A percentile compares a stretch with the other conserved stretches of the same genome.
Evolutionary conservation across 768 basidiomycete species (phyloP).

Genomic region (Agaricus blazei): DNA sequence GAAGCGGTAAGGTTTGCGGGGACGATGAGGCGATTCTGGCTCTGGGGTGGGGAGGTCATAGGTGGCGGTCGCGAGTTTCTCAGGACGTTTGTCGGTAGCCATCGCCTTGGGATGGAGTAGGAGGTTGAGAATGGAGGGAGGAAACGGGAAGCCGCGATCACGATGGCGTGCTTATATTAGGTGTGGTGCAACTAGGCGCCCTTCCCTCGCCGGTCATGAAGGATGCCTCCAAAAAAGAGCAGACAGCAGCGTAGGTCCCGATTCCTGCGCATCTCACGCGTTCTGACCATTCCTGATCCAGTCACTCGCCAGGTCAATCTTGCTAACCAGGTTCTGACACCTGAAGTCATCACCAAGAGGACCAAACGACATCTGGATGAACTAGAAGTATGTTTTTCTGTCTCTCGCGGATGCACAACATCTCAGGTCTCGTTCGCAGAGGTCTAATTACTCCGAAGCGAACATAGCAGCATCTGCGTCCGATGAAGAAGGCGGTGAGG

Average conservation of each 20-base stretch:
- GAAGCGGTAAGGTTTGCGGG: conserved; percentile 77
- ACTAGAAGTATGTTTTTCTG: conserved; percentile 54
- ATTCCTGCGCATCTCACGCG: not conserved
- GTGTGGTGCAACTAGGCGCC: not conserved
- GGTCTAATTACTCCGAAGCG: conserved; percentile 71
- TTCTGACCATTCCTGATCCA: conserved; percentile 14
- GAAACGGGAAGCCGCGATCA: conserved; percentile 6
- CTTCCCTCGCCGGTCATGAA: not conserved
- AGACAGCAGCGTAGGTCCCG: conserved; percentile 42
- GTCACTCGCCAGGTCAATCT: conserved; percentile 48
- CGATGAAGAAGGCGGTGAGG: conserved; percentile 37
- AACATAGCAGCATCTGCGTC: conserved; percentile 32
- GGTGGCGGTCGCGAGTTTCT: conserved; percentile 2
- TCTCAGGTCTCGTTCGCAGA: conserved; percentile 32
- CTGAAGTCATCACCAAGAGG: conserved; percentile 70
- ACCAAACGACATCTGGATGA: conserved; percentile 78
- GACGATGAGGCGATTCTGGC: conserved; percentile 66
- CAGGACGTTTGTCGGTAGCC: not conserved
- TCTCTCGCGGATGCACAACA: conserved; percentile 2
- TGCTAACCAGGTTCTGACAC: conserved; percentile 38
- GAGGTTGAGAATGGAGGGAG: not conserved
- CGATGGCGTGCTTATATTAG: conserved; percentile 25
- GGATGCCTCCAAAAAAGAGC: conserved; percentile 43
- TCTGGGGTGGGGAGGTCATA: conserved; percentile 77
- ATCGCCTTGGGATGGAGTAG: not conserved